These are phyloP conservation scores for Pythium chondricola DNA, from an alignment of 352 stramenopile species.

Conservation along the genomic window DNA sequence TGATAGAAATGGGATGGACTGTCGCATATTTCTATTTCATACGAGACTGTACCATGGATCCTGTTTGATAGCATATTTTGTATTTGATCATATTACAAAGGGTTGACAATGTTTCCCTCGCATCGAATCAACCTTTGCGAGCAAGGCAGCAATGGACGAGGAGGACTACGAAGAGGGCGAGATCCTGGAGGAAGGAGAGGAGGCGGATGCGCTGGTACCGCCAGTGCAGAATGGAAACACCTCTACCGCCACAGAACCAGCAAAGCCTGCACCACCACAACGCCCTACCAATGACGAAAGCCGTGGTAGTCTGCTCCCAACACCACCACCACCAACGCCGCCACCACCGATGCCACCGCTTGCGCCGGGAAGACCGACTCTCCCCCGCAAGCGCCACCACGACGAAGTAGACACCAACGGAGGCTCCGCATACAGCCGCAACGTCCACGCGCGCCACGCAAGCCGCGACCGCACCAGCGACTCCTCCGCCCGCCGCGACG, in stretches of 20 bases:
- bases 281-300: not conserved
- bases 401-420: too few species aligned
- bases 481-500: too few species aligned
- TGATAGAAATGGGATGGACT: not conserved
- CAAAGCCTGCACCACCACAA: not conserved
- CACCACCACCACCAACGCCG: not conserved
- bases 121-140: too few species aligned
- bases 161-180: constrained; percentile 67
- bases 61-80: not conserved
- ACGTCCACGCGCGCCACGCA: too few species aligned
- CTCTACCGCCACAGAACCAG: not conserved
- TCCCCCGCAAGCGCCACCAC: too few species aligned
- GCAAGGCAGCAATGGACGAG: constrained; percentile 23
- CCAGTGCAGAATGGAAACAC: not conserved
- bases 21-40: not conserved
- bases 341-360: not conserved
- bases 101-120: too few species aligned
- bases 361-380: not conserved
- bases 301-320: not conserved
- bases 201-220: constrained; percentile 14
- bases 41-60: not conserved
- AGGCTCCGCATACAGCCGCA: too few species aligned
- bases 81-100: not conserved
- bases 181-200: constrained; percentile 63
- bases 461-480: too few species aligned